Evolutionary conservation across 1,284 basidiomycete genomes (phyloP), one percentile per base, ranked within the genome.

Genomic region (Ustilago sp.): DNA sequence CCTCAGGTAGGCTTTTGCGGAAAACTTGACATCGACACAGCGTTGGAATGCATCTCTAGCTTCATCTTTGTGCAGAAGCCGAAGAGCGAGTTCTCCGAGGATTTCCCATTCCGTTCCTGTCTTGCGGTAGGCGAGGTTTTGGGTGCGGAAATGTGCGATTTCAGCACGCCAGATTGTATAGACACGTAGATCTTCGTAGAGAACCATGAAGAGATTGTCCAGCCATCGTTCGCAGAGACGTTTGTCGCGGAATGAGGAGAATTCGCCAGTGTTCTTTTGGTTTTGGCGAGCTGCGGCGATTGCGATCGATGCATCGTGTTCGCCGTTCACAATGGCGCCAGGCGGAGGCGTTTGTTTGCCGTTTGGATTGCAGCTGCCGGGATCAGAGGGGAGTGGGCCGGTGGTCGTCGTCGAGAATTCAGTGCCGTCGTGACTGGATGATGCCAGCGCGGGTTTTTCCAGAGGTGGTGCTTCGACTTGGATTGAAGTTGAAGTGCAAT

Each of bases 121-220:
- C 88, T 98, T 98, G 74, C 93, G 91, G 86, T 98, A 99, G 0
- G 95, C 94, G 72, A 98, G 92, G 79, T 96, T 93, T 85, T 98
- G 96, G 0, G 93, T 94, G 85, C 96, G 97, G 90, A 97, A 99
- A 85, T 99, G 96, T 0, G 94, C 94, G n/a, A 98, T 93, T 85
- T 99, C 97, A 4, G 97, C 96, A 23, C 96, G 91, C 91, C 97
- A 99, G 84, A 99, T 99, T 0, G 97, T 99, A 92, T 96, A 99
- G 12, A 99, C 93, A n/a, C 97, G 91, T 56, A 99, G 88, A 85
- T 99, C 96, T 92, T 98, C 95, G 86, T 98, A 98, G 4, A 98
- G 88, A 2, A 98, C 95, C 94, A 99, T 95, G 88, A 99, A 99
- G 63, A 99, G 87, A 82, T 99, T 99, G 86, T 98, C 96, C 59